Percentiles rank a stretch among this genome's conserved stretches.
Evolutionary conservation across 1,139 yeast genomes (phyloP).

Genomic region (Yamadazyma trypodendri): DNA sequence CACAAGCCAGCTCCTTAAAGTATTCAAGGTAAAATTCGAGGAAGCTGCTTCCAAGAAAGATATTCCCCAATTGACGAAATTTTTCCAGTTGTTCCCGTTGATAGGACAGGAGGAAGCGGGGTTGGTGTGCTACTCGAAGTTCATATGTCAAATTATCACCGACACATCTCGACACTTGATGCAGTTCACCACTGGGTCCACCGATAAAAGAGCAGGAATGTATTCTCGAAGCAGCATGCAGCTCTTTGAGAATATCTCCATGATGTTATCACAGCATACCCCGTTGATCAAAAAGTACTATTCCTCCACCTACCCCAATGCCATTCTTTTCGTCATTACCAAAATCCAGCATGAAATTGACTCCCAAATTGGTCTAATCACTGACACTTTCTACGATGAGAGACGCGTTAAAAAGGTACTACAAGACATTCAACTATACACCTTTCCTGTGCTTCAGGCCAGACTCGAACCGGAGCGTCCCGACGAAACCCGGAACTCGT

Average conservation of each 20-base stretch:
- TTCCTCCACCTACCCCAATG: conserved; percentile 48
- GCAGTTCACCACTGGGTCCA: conserved; percentile 25
- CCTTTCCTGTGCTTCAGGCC: conserved; percentile 44
- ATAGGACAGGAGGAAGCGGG: conserved; percentile 75
- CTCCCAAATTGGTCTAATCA: conserved; percentile 81
- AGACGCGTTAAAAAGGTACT: conserved; percentile 57
- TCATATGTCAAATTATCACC: conserved; percentile 81
- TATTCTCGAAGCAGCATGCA: conserved; percentile 73
- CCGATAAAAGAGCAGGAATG: conserved; percentile 38
- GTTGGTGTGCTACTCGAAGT: conserved; percentile 74
- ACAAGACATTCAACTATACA: conserved; percentile 57
- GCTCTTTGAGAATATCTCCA: conserved; percentile 80
- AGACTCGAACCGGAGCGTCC: conserved; percentile 17
- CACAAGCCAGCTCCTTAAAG: conserved; percentile 52
- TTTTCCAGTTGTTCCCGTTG: conserved; percentile 84
- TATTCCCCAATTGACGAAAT: conserved; percentile 69
- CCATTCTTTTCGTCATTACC: conserved; percentile 66
- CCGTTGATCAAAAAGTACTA: conserved; percentile 73
- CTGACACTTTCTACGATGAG: conserved; percentile 82
- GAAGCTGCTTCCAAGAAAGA: conserved; percentile 67
- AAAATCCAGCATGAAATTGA: conserved; percentile 86
- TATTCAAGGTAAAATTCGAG: conserved; percentile 63
- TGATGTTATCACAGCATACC: conserved; percentile 83
- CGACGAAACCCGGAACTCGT: conserved; percentile 13
- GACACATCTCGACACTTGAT: conserved; percentile 70